phyloP scores from a whole-genome alignment of 371 early-diverging fungal genomes.

The Mucor saturninus region DNA sequence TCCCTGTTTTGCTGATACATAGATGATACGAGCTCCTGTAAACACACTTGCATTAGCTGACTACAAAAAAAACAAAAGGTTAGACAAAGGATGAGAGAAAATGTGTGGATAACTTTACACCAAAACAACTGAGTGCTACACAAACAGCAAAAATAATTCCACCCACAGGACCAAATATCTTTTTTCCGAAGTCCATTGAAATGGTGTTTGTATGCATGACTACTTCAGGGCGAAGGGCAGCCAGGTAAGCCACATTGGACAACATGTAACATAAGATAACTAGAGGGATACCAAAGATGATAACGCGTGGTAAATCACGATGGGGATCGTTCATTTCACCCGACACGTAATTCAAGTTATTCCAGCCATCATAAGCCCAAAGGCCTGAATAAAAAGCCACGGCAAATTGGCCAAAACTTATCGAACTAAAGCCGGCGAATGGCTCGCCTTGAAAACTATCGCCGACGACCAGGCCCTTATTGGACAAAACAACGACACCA shows the following conservation, averaged over 20 bases:
- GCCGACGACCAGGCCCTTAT: slow-evolving; percentile 57
- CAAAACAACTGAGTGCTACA: slow-evolving; percentile 79
- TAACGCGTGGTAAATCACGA: slow-evolving; percentile 75
- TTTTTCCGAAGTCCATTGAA: slow-evolving; percentile 78
- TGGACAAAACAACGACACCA: slow-evolving; percentile 73
- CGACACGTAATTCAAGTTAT: slow-evolving; percentile 86
- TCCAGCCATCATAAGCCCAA: slow-evolving; percentile 95
- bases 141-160: slow-evolving; percentile 75
- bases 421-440: slow-evolving; percentile 64
- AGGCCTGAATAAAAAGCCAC: slow-evolving; percentile 80
- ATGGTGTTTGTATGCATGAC: slow-evolving; percentile 73
- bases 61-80: slow-evolving; percentile 25
- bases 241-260: slow-evolving; percentile 87
- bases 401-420: slow-evolving; percentile 72
- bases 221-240: slow-evolving; percentile 75
- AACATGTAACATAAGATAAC: slow-evolving; percentile 82
- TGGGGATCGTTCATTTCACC: slow-evolving; percentile 90
- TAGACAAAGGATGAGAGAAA: not conserved
- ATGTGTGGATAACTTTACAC: slow-evolving; percentile 39
- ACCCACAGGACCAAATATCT: slow-evolving; percentile 73
- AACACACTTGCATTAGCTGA: slow-evolving; percentile 79
- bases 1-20: slow-evolving; percentile 73
- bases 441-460: slow-evolving; percentile 65
- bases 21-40: slow-evolving; percentile 76
- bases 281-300: slow-evolving; percentile 70